A percentile compares a stretch with the other conserved stretches of the same genome.
phyloP scores from a whole-genome alignment of 768 basidiomycete species.

The Rhizopogon sp. region DNA sequence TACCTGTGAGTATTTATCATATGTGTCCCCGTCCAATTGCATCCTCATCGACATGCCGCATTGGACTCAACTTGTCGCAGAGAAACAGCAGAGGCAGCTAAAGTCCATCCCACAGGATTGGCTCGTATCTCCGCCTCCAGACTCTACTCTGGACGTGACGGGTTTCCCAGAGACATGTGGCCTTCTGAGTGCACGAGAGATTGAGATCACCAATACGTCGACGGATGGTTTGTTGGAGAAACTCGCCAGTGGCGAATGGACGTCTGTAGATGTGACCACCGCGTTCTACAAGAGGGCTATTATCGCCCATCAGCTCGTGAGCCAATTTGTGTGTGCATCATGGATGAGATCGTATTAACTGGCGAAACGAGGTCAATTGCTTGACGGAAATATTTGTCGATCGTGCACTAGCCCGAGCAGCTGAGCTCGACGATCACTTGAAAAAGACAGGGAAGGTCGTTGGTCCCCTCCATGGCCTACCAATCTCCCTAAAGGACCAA shows the following conservation, averaged over 20 bases:
- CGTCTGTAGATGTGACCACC: slow-evolving; percentile 60
- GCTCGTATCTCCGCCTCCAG: slow-evolving; percentile 44
- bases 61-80: slow-evolving; percentile 51
- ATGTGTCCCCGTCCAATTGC: neutral
- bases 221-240: slow-evolving; percentile 44
- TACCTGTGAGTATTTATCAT: neutral
- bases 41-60: neutral
- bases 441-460: slow-evolving; percentile 56
- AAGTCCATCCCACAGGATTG: slow-evolving; percentile 61
- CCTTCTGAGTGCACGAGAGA: slow-evolving; percentile 48
- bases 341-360: neutral
- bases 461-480: slow-evolving; percentile 73
- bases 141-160: slow-evolving; percentile 45
- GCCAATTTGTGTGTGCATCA: slow-evolving; percentile 12
- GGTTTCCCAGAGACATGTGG: slow-evolving; percentile 51
- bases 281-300: slow-evolving; percentile 77
- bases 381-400: slow-evolving; percentile 80
- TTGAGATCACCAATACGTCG: slow-evolving; percentile 52
- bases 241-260: slow-evolving; percentile 50
- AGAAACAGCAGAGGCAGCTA: slow-evolving; percentile 49
- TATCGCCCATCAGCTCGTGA: slow-evolving; percentile 73
- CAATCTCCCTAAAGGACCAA: slow-evolving; percentile 74
- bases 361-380: slow-evolving; percentile 60
- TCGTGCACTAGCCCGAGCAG: slow-evolving; percentile 56
- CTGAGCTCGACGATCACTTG: slow-evolving; percentile 59